Evolutionary conservation across 2,329 filamentous ascomycete genomes (phyloP).

Genomic region (Ascochyta rabiei): DNA sequence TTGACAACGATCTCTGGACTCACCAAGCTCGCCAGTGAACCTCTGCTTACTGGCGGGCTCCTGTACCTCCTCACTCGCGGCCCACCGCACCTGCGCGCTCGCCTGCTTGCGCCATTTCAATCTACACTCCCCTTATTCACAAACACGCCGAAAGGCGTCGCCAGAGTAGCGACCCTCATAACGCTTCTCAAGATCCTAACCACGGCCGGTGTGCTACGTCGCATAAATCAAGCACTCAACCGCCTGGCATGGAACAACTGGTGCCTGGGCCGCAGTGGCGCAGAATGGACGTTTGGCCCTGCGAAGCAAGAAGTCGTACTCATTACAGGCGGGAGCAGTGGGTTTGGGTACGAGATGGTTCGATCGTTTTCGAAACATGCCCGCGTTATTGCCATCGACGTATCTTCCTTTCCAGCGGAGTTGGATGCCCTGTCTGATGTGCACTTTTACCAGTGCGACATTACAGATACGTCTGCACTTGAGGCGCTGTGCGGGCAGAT

Average conservation of each 20-base stretch:
- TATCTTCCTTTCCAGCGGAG: constrained; percentile 30
- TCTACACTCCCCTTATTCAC: constrained; percentile 17
- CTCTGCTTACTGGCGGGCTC: constrained; percentile 28
- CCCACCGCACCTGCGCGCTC: constrained; percentile 27
- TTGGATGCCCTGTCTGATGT: constrained; percentile 29
- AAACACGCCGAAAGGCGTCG: constrained; percentile 28
- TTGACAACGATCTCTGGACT: constrained; percentile 1
- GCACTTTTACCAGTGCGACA: constrained; percentile 36
- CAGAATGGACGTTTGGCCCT: constrained; percentile 27
- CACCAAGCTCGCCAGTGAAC: constrained; percentile 17
- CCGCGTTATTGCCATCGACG: constrained; percentile 33
- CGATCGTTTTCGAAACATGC: constrained; percentile 30
- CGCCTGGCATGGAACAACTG: constrained; percentile 46
- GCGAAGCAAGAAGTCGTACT: constrained; percentile 35
- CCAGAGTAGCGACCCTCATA: constrained; percentile 23
- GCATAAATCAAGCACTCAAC: constrained; percentile 27
- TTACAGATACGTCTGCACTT: constrained; percentile 26
- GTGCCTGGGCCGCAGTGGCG: constrained; percentile 31
- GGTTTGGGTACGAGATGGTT: constrained; percentile 41
- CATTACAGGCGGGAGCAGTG: constrained; percentile 38
- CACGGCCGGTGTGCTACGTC: constrained; percentile 22
- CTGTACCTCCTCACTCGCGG: constrained; percentile 35
- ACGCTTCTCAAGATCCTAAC: constrained; percentile 31
- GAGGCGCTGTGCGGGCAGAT: constrained; percentile 29
- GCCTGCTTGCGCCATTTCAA: constrained; percentile 29